phyloP scores from a whole-genome alignment of 73 alveolate genomes.

The Breviolum minutum region DNA sequence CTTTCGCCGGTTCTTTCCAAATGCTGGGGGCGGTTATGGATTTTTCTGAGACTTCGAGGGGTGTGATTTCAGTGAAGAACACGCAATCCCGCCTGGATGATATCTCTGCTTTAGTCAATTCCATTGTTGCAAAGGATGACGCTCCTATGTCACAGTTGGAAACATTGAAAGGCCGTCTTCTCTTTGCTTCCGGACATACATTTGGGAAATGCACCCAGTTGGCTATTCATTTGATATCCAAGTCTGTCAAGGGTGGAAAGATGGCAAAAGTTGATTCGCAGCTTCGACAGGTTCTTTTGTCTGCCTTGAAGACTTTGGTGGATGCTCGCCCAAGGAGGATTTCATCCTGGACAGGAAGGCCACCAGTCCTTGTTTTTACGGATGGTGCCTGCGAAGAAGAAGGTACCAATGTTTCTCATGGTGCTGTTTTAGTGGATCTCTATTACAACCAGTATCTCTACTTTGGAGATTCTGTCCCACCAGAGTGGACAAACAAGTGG shows the following conservation, averaged over 20 bases:
- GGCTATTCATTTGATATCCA: not conserved
- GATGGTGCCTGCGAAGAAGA: not conserved
- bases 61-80: not conserved
- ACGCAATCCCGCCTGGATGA: not conserved
- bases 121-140: not conserved
- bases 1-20: not conserved
- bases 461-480: not conserved
- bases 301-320: not conserved
- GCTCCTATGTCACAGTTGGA: not conserved
- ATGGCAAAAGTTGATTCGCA: no score
- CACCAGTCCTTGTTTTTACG: not conserved
- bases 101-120: not conserved
- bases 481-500: not conserved
- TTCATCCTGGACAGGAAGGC: not conserved
- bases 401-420: not conserved
- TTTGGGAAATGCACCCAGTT: not conserved
- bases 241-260: not conserved
- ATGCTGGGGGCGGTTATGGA: not conserved
- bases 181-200: not conserved
- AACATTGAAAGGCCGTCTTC: not conserved
- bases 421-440: not conserved
- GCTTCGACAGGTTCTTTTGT: not conserved
- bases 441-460: no score
- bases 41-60: not conserved
- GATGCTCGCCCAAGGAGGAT: not conserved